These are phyloP conservation scores for Hypomyces perniciosus DNA, from an alignment of 2,329 filamentous ascomycete genomes.

Conservation along the genomic window DNA sequence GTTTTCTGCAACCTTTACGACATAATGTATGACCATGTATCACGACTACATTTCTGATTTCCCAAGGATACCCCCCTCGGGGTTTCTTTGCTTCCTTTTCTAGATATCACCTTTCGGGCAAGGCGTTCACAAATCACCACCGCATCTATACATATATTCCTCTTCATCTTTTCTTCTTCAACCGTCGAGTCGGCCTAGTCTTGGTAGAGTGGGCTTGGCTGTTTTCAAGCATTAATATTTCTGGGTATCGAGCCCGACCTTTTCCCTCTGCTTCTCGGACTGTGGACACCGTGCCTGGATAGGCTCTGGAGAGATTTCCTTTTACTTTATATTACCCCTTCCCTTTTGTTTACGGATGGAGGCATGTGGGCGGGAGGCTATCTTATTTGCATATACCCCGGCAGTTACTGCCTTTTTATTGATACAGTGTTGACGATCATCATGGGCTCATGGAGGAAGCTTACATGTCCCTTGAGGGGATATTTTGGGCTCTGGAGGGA, in stretches of 20 bases:
- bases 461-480: background rate
- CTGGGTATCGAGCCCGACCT: too few relatives aligned
- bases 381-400: constrained; percentile 14
- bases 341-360: background rate
- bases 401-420: constrained; percentile 5
- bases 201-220: too few relatives aligned
- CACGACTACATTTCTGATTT: background rate
- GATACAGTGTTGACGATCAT: background rate
- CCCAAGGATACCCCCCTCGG: background rate
- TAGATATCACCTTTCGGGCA: background rate
- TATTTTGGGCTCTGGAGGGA: too few relatives aligned
- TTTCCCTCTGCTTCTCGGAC: too few relatives aligned
- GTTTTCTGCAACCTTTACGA: constrained; percentile 1
- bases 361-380: background rate
- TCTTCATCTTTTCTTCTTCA: too few relatives aligned
- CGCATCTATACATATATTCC: too few relatives aligned
- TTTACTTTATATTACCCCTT: background rate
- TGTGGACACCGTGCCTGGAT: too few relatives aligned
- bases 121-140: background rate
- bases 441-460: background rate
- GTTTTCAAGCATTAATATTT: too few relatives aligned
- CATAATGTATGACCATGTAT: constrained; percentile 11
- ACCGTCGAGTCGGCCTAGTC: too few relatives aligned
- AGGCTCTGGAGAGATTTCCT: background rate
- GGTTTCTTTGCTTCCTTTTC: background rate